Evolutionary conservation across 352 stramenopile genomes (phyloP).

Genomic region (Plasmopara viticola): DNA sequence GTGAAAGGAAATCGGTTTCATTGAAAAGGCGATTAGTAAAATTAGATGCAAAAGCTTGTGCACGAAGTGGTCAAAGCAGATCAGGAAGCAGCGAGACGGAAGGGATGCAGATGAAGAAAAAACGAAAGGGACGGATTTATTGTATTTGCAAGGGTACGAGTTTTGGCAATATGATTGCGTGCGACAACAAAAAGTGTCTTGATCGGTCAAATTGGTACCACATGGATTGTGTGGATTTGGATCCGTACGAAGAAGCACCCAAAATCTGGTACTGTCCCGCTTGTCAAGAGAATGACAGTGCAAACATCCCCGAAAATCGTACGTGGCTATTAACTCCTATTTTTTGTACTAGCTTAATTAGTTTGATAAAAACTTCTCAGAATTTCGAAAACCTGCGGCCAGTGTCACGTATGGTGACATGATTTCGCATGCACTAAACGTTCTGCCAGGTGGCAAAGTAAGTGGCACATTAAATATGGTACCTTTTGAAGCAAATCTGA

Average conservation of each 20-base stretch:
- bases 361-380: constrained; percentile 13
- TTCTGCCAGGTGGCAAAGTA: constrained; percentile 62
- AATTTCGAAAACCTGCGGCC: constrained; percentile 73
- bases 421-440: constrained; percentile 77
- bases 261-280: constrained; percentile 74
- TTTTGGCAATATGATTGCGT: constrained; percentile 81
- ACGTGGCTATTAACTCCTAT: constrained; percentile 10
- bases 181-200: constrained; percentile 70
- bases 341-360: not conserved
- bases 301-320: constrained; percentile 70
- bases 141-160: constrained; percentile 70
- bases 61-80: constrained; percentile 7
- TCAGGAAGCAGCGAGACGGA: constrained; percentile 9
- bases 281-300: constrained; percentile 44
- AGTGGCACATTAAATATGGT: constrained; percentile 11
- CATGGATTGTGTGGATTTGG: constrained; percentile 63
- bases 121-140: constrained; percentile 63
- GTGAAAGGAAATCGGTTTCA: not conserved
- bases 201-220: constrained; percentile 84
- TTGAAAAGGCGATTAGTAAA: constrained; percentile 6
- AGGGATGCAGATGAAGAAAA: constrained; percentile 36
- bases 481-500: not conserved
- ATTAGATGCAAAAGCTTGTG: constrained; percentile 13
- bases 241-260: constrained; percentile 39
- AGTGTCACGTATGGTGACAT: constrained; percentile 86